These are phyloP conservation scores for Linnemannia hyalina DNA, from an alignment of 192 early-diverging fungal genomes.

Conservation along the genomic window DNA sequence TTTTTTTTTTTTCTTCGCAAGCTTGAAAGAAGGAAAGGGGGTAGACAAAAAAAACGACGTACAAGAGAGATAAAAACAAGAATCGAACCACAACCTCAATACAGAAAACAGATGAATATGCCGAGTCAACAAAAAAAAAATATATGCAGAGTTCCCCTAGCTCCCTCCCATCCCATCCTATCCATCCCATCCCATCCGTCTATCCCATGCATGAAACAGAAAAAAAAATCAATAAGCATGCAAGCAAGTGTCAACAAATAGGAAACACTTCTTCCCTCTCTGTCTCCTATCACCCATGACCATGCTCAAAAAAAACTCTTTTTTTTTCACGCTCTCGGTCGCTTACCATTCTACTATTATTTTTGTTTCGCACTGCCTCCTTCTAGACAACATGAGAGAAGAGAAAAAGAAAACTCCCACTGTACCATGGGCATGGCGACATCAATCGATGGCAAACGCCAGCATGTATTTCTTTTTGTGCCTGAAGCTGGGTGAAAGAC, in stretches of 20 bases:
- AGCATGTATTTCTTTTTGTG: background rate
- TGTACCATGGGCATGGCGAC: background rate
- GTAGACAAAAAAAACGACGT: background rate
- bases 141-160: too few relatives aligned
- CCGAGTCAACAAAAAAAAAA: background rate
- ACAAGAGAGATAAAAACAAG: background rate
- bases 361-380: conserved; percentile 1
- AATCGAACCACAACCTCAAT: background rate
- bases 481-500: too few relatives aligned
- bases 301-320: background rate
- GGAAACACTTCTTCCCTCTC: background rate
- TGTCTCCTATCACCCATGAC: background rate
- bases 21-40: background rate
- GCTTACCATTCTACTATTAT: background rate
- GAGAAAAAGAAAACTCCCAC: background rate
- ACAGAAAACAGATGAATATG: background rate
- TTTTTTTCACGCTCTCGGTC: background rate
- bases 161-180: too few relatives aligned
- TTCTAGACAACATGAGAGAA: too few relatives aligned
- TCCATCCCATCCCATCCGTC: background rate
- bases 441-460: background rate
- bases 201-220: conserved; percentile 5
- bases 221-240: background rate
- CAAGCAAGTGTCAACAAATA: background rate
- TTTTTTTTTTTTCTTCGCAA: background rate